Evolutionary conservation across 768 basidiomycete species (phyloP).

Genomic region (Butyriboletus loyo): DNA sequence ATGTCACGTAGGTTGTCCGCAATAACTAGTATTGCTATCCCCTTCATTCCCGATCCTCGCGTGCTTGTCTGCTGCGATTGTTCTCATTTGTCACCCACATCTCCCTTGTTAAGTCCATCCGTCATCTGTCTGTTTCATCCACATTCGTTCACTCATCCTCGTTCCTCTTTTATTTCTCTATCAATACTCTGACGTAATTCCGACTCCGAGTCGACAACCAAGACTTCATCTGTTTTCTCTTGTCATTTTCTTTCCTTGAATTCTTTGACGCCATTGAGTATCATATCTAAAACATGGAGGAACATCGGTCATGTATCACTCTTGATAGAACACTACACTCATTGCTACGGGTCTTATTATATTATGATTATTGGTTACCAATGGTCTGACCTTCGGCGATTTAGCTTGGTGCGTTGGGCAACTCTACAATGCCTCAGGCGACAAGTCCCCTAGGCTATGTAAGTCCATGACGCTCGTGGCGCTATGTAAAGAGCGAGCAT

Average conservation of each 20-base stretch:
- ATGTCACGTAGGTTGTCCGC: constrained; percentile 57
- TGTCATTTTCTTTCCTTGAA: constrained; percentile 12
- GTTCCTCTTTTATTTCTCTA: constrained; percentile 3
- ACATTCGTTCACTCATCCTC: constrained; percentile 24
- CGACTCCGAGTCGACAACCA: neutral
- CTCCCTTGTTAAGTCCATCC: constrained; percentile 11
- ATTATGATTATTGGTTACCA: constrained; percentile 25
- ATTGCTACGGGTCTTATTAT: constrained; percentile 32
- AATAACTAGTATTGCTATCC: neutral
- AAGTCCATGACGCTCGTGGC: constrained; percentile 54
- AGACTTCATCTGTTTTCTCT: constrained; percentile 7
- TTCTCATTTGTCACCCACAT: constrained; percentile 7
- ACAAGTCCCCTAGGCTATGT: constrained; percentile 63
- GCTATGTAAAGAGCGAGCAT: constrained; percentile 59
- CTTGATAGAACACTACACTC: constrained; percentile 35
- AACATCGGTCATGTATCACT: constrained; percentile 35
- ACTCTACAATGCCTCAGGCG: constrained; percentile 62
- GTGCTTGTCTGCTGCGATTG: constrained; percentile 8
- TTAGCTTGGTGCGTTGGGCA: neutral
- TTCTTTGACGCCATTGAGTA: constrained; percentile 19
- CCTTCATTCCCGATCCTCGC: neutral
- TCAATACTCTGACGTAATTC: constrained; percentile 20
- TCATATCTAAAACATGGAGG: constrained; percentile 34
- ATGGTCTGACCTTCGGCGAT: neutral
- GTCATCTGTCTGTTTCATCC: constrained; percentile 11